Conservation (phyloP, 192 early-diverging fungal genomes). For the Coemansia erecta region DNA sequence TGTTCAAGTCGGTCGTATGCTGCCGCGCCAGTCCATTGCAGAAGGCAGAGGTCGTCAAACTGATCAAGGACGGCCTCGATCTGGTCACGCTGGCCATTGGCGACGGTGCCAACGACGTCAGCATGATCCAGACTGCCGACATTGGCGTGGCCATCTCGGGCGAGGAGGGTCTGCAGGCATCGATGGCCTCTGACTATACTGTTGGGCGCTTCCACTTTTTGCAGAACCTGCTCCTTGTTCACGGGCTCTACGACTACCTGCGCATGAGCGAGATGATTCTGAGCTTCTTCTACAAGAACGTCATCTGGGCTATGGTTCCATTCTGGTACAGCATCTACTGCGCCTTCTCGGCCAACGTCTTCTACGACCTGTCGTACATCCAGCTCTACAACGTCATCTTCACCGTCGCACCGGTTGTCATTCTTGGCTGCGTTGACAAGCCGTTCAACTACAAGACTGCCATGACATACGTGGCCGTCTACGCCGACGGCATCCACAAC, state of each 20-base stretch:
- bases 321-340: constrained; percentile 96
- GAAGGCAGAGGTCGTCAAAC: constrained; percentile 90
- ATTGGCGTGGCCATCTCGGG: constrained; percentile 78
- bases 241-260: constrained; percentile 89
- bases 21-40: constrained; percentile 91
- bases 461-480: constrained; percentile 64
- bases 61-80: constrained; percentile 75
- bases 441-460: constrained; percentile 51
- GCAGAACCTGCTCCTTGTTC: constrained; percentile 81
- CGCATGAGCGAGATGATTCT: constrained; percentile 88
- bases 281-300: constrained; percentile 96
- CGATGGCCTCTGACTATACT: constrained; percentile 93
- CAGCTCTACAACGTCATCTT: constrained; percentile 83
- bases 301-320: constrained; percentile 86
- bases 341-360: constrained; percentile 88
- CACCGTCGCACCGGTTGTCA: constrained; percentile 65
- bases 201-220: constrained; percentile 92
- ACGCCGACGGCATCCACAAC: constrained; percentile 82
- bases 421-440: constrained; percentile 57
- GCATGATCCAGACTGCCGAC: constrained; percentile 97
- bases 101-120: constrained; percentile 88
- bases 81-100: constrained; percentile 70
- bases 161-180: constrained; percentile 84
- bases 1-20: constrained; percentile 85
- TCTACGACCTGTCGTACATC: constrained; percentile 91